phyloP scores from a whole-genome alignment of 164 flowering plant species.

The Vitis amurensis region DNA sequence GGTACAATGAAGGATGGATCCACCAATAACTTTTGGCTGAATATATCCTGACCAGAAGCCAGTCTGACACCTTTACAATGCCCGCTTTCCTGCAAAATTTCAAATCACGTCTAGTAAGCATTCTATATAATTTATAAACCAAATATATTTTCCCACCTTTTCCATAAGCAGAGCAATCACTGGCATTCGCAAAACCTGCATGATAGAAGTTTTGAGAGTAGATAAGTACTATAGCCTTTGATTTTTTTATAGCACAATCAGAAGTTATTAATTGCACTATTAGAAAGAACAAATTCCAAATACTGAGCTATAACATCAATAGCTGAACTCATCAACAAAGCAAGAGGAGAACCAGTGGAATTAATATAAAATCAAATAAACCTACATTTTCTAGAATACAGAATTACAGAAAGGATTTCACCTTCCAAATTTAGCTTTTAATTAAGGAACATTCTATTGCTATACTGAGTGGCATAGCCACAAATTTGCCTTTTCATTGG shows the following conservation, averaged over 20 bases:
- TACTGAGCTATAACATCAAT: too few species aligned
- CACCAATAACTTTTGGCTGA: slow-evolving; percentile 60
- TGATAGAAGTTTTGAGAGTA: slow-evolving; percentile 1
- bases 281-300: neutral
- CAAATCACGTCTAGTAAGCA: neutral
- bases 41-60: slow-evolving; percentile 80
- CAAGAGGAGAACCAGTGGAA: too few species aligned
- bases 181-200: slow-evolving; percentile 86
- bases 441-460: too few species aligned
- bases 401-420: too few species aligned
- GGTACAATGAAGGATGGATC: slow-evolving; percentile 58
- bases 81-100: slow-evolving; percentile 49
- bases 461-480: too few species aligned
- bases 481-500: too few species aligned
- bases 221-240: neutral
- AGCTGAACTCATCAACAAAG: too few species aligned
- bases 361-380: too few species aligned
- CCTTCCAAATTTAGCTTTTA: too few species aligned
- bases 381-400: too few species aligned
- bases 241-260: neutral
- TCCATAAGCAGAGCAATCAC: slow-evolving; percentile 59
- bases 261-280: too few species aligned
- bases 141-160: slow-evolving; percentile 45
- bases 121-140: neutral
- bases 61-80: slow-evolving; percentile 67